A percentile compares a stretch with the other conserved stretches of the same genome.
Conservation (phyloP, 192 early-diverging fungal genomes). For the Irineochytrium annulatum region DNA sequence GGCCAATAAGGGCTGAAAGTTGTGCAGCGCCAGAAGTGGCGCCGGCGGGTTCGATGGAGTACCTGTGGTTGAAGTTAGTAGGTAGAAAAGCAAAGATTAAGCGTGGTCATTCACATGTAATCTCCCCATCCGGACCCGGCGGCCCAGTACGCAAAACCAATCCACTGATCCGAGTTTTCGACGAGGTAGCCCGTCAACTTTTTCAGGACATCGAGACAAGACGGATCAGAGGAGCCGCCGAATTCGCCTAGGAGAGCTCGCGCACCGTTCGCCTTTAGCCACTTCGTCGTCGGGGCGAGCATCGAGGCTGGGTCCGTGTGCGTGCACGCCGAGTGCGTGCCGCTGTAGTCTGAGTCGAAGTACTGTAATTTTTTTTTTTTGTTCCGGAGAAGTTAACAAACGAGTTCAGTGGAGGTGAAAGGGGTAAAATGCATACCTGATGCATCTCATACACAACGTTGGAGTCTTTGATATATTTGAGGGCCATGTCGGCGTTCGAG, state of each 20-base stretch:
- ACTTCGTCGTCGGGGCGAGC: conserved; percentile 16
- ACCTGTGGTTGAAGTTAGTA: too few species aligned
- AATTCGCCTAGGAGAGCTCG: conserved; percentile 29
- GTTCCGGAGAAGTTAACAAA: too few species aligned
- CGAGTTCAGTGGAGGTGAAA: too few species aligned
- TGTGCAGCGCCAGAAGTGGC: too few species aligned
- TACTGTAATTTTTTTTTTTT: too few species aligned
- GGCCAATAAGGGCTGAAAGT: too few species aligned
- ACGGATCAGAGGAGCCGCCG: conserved; percentile 9
- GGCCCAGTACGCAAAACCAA: conserved; percentile 21
- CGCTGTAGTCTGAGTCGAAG: too few species aligned
- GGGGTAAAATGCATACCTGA: too few species aligned
- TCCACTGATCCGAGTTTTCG: conserved; percentile 15
- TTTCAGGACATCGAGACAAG: conserved; percentile 6
- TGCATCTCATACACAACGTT: conserved; percentile 31
- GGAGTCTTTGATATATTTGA: conserved; percentile 23
- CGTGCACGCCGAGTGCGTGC: too few species aligned
- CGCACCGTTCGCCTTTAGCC: conserved; percentile 13
- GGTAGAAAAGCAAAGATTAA: too few species aligned
- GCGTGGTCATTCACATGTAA: background rate
- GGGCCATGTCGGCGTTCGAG: conserved; percentile 12
- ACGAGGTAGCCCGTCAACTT: conserved; percentile 10
- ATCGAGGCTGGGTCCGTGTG: conserved; percentile 1
- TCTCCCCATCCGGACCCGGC: conserved; percentile 20
- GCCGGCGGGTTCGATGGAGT: too few species aligned